These are phyloP conservation scores for Aspergillus sp. DNA, from an alignment of 2,329 filamentous ascomycete genomes.

Conservation along the genomic window DNA sequence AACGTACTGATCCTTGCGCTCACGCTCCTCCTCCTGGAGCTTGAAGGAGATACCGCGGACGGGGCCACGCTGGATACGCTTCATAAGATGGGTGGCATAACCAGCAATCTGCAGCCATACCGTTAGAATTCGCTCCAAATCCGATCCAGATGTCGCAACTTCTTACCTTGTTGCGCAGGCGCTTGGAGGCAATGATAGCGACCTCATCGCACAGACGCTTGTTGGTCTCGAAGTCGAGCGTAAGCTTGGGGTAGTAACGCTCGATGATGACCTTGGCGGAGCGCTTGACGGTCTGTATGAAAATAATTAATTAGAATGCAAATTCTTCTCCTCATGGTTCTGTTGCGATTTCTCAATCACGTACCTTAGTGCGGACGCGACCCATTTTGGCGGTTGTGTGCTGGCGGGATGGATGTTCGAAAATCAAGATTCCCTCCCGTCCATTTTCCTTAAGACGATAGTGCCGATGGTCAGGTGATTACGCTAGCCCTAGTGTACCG, in stretches of 20 bases:
- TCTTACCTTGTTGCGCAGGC: conserved; percentile 95
- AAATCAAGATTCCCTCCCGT: conserved; percentile 4
- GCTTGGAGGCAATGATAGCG: conserved; percentile 98
- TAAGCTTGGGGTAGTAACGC: conserved; percentile 96
- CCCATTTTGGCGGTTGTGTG: conserved; percentile 45
- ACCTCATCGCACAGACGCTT: conserved; percentile 99
- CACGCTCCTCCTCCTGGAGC: conserved; percentile 99
- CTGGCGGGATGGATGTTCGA: conserved; percentile 33
- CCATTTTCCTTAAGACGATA: conserved; percentile 22
- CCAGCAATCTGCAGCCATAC: conserved; percentile 75
- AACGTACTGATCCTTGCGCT: conserved; percentile 99
- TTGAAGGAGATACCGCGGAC: conserved; percentile 99
- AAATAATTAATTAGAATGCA: not conserved
- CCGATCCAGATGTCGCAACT: not conserved
- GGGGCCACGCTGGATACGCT: conserved; percentile 98
- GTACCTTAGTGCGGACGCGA: conserved; percentile 46
- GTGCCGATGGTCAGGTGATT: not conserved
- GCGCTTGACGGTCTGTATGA: conserved; percentile 65
- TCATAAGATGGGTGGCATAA: conserved; percentile 98
- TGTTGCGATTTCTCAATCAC: not conserved
- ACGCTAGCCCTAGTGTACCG: not conserved
- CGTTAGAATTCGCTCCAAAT: not conserved
- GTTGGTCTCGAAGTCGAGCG: conserved; percentile 99
- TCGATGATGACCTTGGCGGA: conserved; percentile 99
- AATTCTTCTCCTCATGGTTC: not conserved